phyloP scores from a whole-genome alignment of 768 basidiomycete species.

The Pulveroboletus sp. region DNA sequence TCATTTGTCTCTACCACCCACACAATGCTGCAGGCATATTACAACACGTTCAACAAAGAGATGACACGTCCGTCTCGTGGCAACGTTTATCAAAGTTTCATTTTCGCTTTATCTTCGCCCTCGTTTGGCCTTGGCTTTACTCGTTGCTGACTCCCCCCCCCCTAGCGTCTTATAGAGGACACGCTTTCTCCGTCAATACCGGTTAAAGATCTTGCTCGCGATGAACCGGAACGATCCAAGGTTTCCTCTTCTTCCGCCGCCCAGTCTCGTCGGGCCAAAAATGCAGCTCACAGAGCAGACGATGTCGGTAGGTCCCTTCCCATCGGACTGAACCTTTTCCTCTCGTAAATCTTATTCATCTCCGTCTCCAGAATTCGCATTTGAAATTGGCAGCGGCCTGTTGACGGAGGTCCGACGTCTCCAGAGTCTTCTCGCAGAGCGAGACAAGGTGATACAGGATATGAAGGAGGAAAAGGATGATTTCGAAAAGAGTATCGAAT shows the following conservation, averaged over 20 bases:
- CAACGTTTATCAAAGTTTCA: neutral
- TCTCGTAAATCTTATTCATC: slow-evolving; percentile 11
- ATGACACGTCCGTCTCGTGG: neutral
- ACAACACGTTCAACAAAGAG: neutral
- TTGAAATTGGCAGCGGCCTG: slow-evolving; percentile 92
- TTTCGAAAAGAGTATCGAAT: slow-evolving; percentile 74
- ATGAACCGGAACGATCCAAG: slow-evolving; percentile 57
- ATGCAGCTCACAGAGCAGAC: slow-evolving; percentile 84
- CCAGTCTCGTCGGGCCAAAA: slow-evolving; percentile 85
- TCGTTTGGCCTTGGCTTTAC: neutral
- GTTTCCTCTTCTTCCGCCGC: slow-evolving; percentile 70
- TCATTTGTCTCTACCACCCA: neutral
- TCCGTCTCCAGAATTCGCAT: slow-evolving; percentile 77
- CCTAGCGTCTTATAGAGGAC: slow-evolving; percentile 44
- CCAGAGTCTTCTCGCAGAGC: slow-evolving; percentile 85
- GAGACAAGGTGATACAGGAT: slow-evolving; percentile 89
- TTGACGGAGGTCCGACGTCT: slow-evolving; percentile 88
- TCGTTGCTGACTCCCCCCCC: slow-evolving; percentile 7
- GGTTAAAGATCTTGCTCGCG: slow-evolving; percentile 50
- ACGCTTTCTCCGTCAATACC: slow-evolving; percentile 42
- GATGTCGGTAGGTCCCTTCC: slow-evolving; percentile 65
- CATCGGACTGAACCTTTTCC: slow-evolving; percentile 6
- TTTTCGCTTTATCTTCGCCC: neutral
- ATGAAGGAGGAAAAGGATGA: slow-evolving; percentile 91
- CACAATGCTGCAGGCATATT: neutral